A percentile compares a stretch with the other conserved stretches of the same genome.
phyloP scores from a whole-genome alignment of 1,284 basidiomycete species.

The Meira nashicola region DNA sequence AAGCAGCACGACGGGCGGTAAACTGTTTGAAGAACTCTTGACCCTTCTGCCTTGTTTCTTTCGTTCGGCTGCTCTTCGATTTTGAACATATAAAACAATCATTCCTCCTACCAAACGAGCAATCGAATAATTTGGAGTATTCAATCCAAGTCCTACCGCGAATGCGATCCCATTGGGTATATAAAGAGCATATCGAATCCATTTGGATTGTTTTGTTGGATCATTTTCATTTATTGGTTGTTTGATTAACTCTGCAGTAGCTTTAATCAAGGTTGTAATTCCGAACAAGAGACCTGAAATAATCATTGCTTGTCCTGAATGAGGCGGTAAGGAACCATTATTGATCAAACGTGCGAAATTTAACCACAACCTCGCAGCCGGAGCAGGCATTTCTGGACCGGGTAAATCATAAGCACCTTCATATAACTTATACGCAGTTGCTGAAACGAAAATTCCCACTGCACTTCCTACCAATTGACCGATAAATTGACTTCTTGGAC shows the following conservation, averaged over 20 bases:
- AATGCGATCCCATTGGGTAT: slow-evolving; percentile 50
- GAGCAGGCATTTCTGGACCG: slow-evolving; percentile 85
- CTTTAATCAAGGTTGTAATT: slow-evolving; percentile 1
- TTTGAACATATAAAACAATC: slow-evolving; percentile 61
- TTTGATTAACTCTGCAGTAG: neutral
- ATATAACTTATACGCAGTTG: slow-evolving; percentile 70
- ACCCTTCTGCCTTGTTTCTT: slow-evolving; percentile 52
- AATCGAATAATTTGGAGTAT: slow-evolving; percentile 62
- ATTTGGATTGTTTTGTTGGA: neutral
- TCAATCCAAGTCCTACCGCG: slow-evolving; percentile 73
- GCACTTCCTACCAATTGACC: slow-evolving; percentile 59
- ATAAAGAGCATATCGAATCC: slow-evolving; percentile 19
- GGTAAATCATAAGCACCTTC: slow-evolving; percentile 69
- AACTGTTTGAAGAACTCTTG: slow-evolving; percentile 2
- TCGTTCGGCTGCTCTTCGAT: slow-evolving; percentile 10
- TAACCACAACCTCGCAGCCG: slow-evolving; percentile 76
- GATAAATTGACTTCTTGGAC: slow-evolving; percentile 52
- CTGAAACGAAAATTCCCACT: slow-evolving; percentile 75
- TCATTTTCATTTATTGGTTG: slow-evolving; percentile 7
- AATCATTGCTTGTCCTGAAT: slow-evolving; percentile 75
- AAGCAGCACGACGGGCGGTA: slow-evolving; percentile 67
- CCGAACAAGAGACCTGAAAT: slow-evolving; percentile 61
- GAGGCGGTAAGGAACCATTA: slow-evolving; percentile 73
- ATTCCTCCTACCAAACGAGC: slow-evolving; percentile 84
- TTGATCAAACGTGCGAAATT: slow-evolving; percentile 79